Evolutionary conservation across 805 yeast species (phyloP).

Genomic region (Kregervanrija delftensis): DNA sequence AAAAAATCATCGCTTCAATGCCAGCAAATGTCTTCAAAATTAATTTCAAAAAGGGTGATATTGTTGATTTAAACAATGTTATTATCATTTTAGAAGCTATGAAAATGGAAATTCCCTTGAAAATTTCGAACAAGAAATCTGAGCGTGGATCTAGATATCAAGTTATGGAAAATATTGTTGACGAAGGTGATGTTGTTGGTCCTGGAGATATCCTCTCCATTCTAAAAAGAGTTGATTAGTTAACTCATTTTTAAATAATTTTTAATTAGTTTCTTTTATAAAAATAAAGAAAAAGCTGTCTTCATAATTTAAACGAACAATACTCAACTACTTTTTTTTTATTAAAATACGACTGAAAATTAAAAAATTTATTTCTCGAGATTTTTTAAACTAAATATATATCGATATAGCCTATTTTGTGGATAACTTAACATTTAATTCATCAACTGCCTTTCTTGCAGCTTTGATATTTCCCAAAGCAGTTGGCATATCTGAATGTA

Average conservation of each 20-base stretch:
- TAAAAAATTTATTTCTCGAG: too few species aligned
- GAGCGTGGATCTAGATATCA: conserved; percentile 10
- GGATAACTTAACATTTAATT: conserved; percentile 12
- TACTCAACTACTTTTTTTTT: too few species aligned
- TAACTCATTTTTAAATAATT: background rate
- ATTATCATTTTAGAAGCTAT: conserved; percentile 27
- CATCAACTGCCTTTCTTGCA: conserved; percentile 28
- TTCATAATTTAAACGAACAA: background rate
- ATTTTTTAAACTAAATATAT: background rate
- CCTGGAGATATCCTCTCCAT: conserved; percentile 22
- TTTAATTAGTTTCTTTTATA: background rate
- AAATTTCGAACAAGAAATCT: conserved; percentile 16
- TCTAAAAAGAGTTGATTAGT: background rate
- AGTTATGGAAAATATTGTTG: conserved; percentile 22
- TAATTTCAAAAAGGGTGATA: conserved; percentile 19
- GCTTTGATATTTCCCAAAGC: conserved; percentile 27
- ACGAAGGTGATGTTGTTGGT: conserved; percentile 28
- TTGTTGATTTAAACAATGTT: conserved; percentile 15
- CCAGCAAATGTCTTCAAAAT: conserved; percentile 29
- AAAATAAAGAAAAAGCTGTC: too few species aligned
- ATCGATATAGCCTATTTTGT: background rate
- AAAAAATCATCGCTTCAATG: conserved; percentile 23
- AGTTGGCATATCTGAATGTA: conserved; percentile 33
- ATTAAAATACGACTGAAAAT: too few species aligned
- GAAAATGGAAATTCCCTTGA: conserved; percentile 31